Evolutionary conservation across 148 eudicot species (phyloP), one percentile per base, ranked within the genome.

Genomic region (Rhododendron vialii): DNA sequence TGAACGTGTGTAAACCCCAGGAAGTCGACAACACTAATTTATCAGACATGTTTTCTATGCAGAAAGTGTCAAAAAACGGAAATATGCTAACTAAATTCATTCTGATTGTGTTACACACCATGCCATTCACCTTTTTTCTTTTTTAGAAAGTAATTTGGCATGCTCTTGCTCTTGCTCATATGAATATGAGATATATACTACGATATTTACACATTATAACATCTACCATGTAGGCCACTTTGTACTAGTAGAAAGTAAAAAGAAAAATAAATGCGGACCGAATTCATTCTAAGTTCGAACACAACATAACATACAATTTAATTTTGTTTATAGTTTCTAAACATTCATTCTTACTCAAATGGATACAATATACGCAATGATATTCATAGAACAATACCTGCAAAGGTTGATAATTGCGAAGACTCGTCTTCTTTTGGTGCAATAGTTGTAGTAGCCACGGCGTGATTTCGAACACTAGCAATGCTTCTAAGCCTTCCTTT

Each of bases 401-500:
- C 9, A 71, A 71, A 71, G 17, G 38, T 30, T 14, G 84, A 61
- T 10, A 83, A 65, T 36, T 5, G 36, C 43, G 12, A 55, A 28
- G 77, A 15, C 9, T 36, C 45, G 12, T 69, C 77, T 18, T 43
- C 26, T 35, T 47, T 50, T 55, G 67, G 85, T 83, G 82, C 84
- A 50, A 35, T 26, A 26, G 47, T 5, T 1, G 26, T 20, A 84
- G 35, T 35, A 1, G 77, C 22, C 65, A 33, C 26, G 10, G 76
- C 33, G 2, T 83, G 81, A 43, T 55, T 69, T n/a, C 88, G 88
- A 22, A 87, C 90, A 55, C 33, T 78, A 0, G 91, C 73, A 90
- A 91, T 90, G 90, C 89, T 92, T 33, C 98, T 81, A 11, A 94
- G 95, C 79, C 98, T 90, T 76, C 98, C 98, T 81, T 94, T 94